Percentiles rank a stretch among this genome's conserved stretches.
Conservation (phyloP, 2,329 filamentous ascomycete species). For the Phoma sp. region DNA sequence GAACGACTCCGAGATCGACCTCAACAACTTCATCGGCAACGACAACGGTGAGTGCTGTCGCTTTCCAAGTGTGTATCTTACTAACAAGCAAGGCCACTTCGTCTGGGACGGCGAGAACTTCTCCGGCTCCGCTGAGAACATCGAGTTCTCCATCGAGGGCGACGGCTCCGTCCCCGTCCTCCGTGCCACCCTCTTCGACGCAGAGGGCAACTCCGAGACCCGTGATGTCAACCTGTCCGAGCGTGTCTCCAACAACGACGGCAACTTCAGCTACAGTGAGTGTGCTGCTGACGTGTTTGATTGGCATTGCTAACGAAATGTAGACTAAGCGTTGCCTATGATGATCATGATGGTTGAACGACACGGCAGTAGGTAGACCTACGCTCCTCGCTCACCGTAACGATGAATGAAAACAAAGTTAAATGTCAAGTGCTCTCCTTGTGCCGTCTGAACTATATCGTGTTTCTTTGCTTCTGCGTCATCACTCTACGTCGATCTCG, state of each 20-base stretch:
- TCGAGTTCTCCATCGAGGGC: conserved; percentile 61
- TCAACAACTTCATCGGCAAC: conserved; percentile 62
- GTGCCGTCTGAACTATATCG: not conserved
- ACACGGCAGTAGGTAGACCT: not conserved
- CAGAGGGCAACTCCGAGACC: conserved; percentile 52
- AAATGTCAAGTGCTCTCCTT: conserved; percentile 5
- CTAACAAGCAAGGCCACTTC: conserved; percentile 50
- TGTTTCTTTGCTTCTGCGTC: too few species aligned
- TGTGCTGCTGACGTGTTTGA: not conserved
- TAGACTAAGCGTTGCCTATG: conserved; percentile 7
- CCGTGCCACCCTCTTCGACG: conserved; percentile 56
- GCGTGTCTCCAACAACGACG: conserved; percentile 62
- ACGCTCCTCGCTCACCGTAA: conserved; percentile 1
- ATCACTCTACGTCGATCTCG: too few species aligned
- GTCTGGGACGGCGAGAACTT: conserved; percentile 59
- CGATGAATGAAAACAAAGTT: conserved; percentile 16
- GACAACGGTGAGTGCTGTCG: conserved; percentile 51
- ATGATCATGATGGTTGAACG: not conserved
- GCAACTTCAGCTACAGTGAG: conserved; percentile 41
- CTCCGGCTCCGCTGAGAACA: conserved; percentile 54
- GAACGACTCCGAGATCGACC: conserved; percentile 57
- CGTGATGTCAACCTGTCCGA: conserved; percentile 65
- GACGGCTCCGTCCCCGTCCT: conserved; percentile 61
- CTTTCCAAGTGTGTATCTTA: not conserved
- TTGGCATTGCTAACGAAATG: not conserved